These are phyloP conservation scores for Tulasnella sp. DNA, from an alignment of 768 basidiomycete genomes.

Conservation along the genomic window DNA sequence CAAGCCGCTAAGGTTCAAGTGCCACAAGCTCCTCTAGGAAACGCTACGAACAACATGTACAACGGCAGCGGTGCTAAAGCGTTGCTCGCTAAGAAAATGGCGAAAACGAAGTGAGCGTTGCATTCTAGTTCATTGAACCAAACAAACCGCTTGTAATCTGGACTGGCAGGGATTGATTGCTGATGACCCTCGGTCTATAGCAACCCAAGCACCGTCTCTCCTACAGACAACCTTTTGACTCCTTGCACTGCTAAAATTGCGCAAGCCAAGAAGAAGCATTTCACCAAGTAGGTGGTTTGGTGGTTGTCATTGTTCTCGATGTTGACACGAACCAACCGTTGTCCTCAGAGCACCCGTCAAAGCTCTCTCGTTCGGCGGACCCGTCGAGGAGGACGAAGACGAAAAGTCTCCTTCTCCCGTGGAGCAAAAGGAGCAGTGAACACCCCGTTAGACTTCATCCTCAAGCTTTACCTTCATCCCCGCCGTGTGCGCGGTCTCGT, in stretches of 20 bases:
- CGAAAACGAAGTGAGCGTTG: constrained; percentile 64
- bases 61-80: constrained; percentile 56
- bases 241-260: constrained; percentile 87
- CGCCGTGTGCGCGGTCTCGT: neutral
- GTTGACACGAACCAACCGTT: neutral
- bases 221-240: constrained; percentile 91
- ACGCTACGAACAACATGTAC: constrained; percentile 39
- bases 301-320: neutral
- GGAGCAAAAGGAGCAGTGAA: neutral
- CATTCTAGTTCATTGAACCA: constrained; percentile 2
- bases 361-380: constrained; percentile 11
- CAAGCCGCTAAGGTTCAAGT: constrained; percentile 68
- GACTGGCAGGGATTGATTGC: constrained; percentile 9
- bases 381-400: constrained; percentile 3
- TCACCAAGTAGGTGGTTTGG: constrained; percentile 54
- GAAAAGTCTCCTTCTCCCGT: neutral
- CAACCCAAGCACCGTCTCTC: constrained; percentile 82
- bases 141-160: constrained; percentile 7
- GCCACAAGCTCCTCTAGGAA: constrained; percentile 72
- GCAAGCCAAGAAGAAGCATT: constrained; percentile 88
- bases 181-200: constrained; percentile 29
- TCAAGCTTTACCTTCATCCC: neutral
- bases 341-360: constrained; percentile 2
- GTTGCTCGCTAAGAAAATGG: constrained; percentile 85
- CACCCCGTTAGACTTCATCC: neutral